Base-by-base conservation (phyloP, 139 green algal species). In the Pseudopediastrum boryanum region DNA sequence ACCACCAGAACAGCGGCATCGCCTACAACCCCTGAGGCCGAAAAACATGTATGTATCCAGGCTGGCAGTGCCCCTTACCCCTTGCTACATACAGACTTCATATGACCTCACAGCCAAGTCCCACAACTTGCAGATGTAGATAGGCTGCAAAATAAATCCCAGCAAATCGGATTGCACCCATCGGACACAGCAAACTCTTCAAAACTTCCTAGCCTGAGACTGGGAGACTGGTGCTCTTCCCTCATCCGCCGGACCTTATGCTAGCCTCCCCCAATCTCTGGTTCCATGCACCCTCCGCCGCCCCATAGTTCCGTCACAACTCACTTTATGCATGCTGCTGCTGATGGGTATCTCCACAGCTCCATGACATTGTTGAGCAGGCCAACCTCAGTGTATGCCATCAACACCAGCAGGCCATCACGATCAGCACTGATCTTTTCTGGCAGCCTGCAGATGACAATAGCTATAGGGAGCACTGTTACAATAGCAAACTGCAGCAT, bases 331-430 rank as follows among this genome's bases (percentile, higher is more conserved):
- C 85, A 93, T 0, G 85, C 87, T 58, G 90, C 84, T n/a, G 89
- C 87, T 33, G 70, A 87, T 46, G 83, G 85, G 77, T 94, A 95
- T 13, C 92, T 67, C 92, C 92, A 96, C 59, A 96, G 78, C 83
- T 96, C 92, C 33, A 94, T 70, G 31, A 95, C 89, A 27, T 83
- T 87, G 84, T 95, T 94, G 31, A 92, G 77, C 68, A 87, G 85
- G 39, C 91, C 91, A 19, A 71, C 50, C 59, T 81, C 74, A 43
- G 48, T 91, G 71, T 90, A 78, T 1, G 85, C 91, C 70, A 95
- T 91, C 35, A 88, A 88, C 23, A 92, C 88, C 25, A 95, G 89
- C 50, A 79, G 54, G 13, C 86, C 83, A 8, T 89, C 80, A 5
- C 65, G 70, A 81, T 94, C 89, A 13, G 90, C 85, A 1, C 77